Evolutionary conservation across 23 red algal genomes (phyloP).

Genomic region (Gracilaria caudata): DNA sequence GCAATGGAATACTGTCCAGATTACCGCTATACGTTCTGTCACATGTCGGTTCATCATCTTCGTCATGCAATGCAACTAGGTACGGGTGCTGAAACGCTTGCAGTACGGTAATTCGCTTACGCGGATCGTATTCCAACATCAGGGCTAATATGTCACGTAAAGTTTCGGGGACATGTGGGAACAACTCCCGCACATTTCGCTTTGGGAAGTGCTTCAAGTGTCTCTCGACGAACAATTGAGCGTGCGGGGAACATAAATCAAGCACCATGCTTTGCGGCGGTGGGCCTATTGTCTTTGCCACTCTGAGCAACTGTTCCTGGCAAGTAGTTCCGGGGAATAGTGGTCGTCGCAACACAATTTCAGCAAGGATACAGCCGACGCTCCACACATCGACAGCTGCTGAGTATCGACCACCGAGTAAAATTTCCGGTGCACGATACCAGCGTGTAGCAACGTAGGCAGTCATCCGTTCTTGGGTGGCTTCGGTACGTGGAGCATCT

Average conservation of each 20-base stretch:
- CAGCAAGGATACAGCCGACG: conserved; percentile 93
- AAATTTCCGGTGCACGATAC: conserved; percentile 90
- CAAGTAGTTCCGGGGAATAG: conserved; percentile 86
- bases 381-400: conserved; percentile 93
- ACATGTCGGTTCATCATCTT: conserved; percentile 66
- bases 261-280: conserved; percentile 56
- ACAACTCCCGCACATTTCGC: conserved; percentile 79
- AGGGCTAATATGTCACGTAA: conserved; percentile 75
- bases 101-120: conserved; percentile 80
- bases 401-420: conserved; percentile 78
- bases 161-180: conserved; percentile 57
- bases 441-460: conserved; percentile 92
- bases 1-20: conserved; percentile 16
- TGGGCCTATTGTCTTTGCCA: conserved; percentile 79
- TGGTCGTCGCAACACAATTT: conserved; percentile 83
- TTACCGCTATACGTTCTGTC: conserved; percentile 35
- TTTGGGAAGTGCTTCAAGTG: conserved; percentile 41
- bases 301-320: conserved; percentile 78
- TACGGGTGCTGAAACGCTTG: conserved; percentile 91
- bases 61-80: conserved; percentile 68
- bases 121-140: conserved; percentile 90
- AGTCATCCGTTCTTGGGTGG: conserved; percentile 39
- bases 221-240: conserved; percentile 63
- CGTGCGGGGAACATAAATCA: conserved; percentile 40
- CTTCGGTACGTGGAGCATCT: conserved; percentile 29